These are phyloP conservation scores for Suillus plorans DNA, from an alignment of 768 basidiomycete species.

Conservation along the genomic window DNA sequence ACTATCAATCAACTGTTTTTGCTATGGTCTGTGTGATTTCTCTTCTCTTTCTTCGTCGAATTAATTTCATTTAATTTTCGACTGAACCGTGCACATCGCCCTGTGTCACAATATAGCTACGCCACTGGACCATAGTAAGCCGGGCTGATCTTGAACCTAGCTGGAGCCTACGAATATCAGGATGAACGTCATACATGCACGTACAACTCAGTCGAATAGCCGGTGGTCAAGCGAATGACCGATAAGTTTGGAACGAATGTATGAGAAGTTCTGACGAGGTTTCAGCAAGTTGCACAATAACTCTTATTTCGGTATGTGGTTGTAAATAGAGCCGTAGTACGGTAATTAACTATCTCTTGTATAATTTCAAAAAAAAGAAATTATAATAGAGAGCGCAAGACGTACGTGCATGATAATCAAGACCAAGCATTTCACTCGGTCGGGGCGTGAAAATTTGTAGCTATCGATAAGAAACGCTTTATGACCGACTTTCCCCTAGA, in stretches of 20 bases:
- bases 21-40: no score
- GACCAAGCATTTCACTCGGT: not conserved
- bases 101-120: no score
- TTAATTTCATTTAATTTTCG: no score
- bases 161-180: not conserved
- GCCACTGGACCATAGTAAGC: no score
- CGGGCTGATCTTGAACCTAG: not conserved
- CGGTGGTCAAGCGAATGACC: not conserved
- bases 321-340: not conserved
- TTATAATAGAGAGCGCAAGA: not conserved
- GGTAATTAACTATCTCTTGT: not conserved
- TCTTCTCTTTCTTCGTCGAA: no score
- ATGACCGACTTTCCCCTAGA: slow-evolving; percentile 74
- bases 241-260: not conserved
- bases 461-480: slow-evolving; percentile 63
- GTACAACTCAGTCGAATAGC: not conserved
- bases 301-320: not conserved
- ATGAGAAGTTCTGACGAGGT: not conserved
- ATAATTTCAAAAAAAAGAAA: not conserved
- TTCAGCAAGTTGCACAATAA: not conserved
- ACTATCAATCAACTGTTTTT: no score
- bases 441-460: not conserved
- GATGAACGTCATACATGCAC: not conserved
- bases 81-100: no score
- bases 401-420: not conserved